phyloP scores from a whole-genome alignment of 2,329 filamentous ascomycete genomes.

The Diaporthe aspalathi region DNA sequence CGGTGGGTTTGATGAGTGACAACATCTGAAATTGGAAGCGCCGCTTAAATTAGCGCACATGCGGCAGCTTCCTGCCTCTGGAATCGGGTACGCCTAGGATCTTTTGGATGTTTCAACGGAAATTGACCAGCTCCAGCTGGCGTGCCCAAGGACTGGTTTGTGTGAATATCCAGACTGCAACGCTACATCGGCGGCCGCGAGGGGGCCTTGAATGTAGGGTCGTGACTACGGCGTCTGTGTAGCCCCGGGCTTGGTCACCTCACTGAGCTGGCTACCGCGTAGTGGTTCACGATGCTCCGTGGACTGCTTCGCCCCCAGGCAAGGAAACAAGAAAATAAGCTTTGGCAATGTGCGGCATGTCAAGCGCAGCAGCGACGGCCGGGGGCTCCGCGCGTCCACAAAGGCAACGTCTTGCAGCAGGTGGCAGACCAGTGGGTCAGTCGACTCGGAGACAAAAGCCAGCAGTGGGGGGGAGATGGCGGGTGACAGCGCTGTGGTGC shows the following conservation, averaged over 20 bases:
- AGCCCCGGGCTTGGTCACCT: neutral
- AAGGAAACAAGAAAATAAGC: conserved; percentile 14
- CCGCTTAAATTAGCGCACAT: conserved; percentile 25
- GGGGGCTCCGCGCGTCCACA: conserved; percentile 9
- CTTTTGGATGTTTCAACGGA: conserved; percentile 17
- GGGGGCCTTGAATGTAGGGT: conserved; percentile 30
- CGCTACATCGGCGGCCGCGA: conserved; percentile 6
- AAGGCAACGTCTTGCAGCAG: neutral
- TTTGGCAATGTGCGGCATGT: conserved; percentile 4
- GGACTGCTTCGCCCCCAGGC: neutral
- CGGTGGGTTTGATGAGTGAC: conserved; percentile 17
- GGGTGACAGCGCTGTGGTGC: conserved; percentile 12
- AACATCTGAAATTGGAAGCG: conserved; percentile 28
- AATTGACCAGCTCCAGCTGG: conserved; percentile 25
- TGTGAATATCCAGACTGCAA: conserved; percentile 16
- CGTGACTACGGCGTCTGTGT: conserved; percentile 1
- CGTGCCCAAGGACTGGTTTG: conserved; percentile 17
- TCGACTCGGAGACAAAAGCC: conserved; percentile 18
- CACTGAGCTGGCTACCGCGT: neutral
- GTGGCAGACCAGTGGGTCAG: neutral
- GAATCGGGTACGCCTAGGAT: conserved; percentile 15
- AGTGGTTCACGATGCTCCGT: neutral
- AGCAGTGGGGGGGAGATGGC: conserved; percentile 12
- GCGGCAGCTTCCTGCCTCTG: conserved; percentile 18
- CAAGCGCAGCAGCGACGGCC: neutral